phyloP scores from a whole-genome alignment of 768 basidiomycete species.

The Leccinum sublutescens region DNA sequence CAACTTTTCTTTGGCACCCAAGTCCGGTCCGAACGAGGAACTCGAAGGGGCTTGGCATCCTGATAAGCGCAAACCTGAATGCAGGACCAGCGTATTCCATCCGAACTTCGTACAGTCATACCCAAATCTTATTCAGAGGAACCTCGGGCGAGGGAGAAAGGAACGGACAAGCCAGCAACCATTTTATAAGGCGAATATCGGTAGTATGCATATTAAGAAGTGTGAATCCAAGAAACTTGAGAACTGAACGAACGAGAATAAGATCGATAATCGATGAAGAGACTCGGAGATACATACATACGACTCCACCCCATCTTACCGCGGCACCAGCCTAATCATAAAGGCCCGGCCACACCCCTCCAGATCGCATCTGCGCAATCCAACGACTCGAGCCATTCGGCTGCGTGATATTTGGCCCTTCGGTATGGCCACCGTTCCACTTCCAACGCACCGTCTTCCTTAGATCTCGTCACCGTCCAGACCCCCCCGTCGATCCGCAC shows the following conservation, averaged over 20 bases:
- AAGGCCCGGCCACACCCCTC: slow-evolving; percentile 17
- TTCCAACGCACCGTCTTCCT: slow-evolving; percentile 35
- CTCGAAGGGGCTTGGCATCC: no score
- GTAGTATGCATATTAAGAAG: neutral
- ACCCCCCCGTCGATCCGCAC: slow-evolving; percentile 52
- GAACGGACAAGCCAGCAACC: neutral
- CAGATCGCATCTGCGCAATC: slow-evolving; percentile 57
- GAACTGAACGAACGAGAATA: neutral
- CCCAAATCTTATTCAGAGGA: neutral
- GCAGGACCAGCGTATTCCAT: no score
- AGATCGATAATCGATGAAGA: neutral
- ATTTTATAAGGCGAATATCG: neutral
- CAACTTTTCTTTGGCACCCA: no score
- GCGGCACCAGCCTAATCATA: neutral
- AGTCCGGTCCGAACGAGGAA: no score
- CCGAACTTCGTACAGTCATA: neutral
- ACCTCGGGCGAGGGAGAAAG: neutral
- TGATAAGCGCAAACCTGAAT: no score
- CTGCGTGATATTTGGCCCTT: slow-evolving; percentile 48
- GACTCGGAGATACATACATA: neutral
- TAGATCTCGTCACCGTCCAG: slow-evolving; percentile 46
- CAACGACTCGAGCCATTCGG: slow-evolving; percentile 65
- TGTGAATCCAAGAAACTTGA: neutral
- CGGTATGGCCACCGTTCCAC: slow-evolving; percentile 58
- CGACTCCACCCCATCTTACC: neutral